These are phyloP conservation scores for Coemansia nantahalensis DNA, from an alignment of 192 early-diverging fungal genomes.

Conservation along the genomic window DNA sequence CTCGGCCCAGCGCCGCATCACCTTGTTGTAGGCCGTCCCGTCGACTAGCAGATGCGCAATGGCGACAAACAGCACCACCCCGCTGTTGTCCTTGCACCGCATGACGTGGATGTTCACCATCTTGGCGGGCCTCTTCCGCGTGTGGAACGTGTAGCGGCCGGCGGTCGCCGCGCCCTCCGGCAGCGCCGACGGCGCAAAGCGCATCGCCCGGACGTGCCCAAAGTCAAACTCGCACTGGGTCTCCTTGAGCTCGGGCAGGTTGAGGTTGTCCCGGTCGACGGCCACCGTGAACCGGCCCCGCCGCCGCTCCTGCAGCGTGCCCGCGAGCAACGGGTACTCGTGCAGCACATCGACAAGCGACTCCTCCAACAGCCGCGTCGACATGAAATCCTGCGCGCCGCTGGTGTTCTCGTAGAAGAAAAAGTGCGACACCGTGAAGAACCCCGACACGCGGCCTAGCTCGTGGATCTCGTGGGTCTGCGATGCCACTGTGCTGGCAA, in stretches of 20 bases:
- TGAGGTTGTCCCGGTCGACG: constrained; percentile 8
- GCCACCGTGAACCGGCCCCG: neutral
- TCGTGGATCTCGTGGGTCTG: too few relatives aligned
- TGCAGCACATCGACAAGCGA: constrained; percentile 1
- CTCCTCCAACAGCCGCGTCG: neutral
- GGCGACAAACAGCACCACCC: constrained; percentile 9
- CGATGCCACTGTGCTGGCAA: too few relatives aligned
- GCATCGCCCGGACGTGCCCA: neutral
- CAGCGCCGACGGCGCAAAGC: neutral
- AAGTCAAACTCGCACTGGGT: neutral
- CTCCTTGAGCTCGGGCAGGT: constrained; percentile 4
- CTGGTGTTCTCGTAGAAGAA: constrained; percentile 3
- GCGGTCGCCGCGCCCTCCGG: neutral
- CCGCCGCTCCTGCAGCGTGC: neutral
- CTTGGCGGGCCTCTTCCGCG: neutral
- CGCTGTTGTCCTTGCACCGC: constrained; percentile 10
- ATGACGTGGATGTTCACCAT: constrained; percentile 3
- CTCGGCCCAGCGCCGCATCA: constrained; percentile 22
- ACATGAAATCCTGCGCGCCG: constrained; percentile 4
- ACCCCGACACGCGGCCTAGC: too few relatives aligned
- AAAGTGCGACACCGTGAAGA: too few relatives aligned
- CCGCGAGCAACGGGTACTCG: constrained; percentile 9
- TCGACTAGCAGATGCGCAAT: constrained; percentile 12
- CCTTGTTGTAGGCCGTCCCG: constrained; percentile 6
- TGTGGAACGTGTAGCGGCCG: neutral